Evolutionary conservation across 306 rosid genomes (phyloP), one percentile per base, ranked within the genome.

Genomic region (Citrullus mucosospermus): DNA sequence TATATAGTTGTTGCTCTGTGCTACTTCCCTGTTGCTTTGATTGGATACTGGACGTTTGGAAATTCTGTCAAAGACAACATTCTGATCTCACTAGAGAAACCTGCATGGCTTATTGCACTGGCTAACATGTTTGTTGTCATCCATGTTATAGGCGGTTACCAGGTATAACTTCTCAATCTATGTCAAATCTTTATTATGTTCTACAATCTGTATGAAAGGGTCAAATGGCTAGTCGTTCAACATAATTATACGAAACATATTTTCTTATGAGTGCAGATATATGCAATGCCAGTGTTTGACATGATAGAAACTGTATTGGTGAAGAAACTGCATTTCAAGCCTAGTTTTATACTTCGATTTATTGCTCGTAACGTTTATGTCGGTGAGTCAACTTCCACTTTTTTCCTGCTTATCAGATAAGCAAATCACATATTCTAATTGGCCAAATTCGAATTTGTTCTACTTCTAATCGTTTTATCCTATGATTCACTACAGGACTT

Each of bases 211-310:
- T 43, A 28, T 44, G 18, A 39, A 75, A 16, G 57, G 57, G n/a
- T 6, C 57, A 1, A 11, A 17, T 1, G 10, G 78, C 41, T 20
- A 9, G 18, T 1, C 18, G 25, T 11, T 17, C 7, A 10, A 34
- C 15, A 17, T 48, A 50, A 73, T 20, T 36, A 56, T 1, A 34
- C 44, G 34, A 76, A 57, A 57, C 10, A 3, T 50, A 57, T 34
- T 57, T 36, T 8, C 13, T 39, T 2, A 8, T 66, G 32, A 59
- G 28, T 83, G 83, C 65, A 93, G 97, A 84, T 93, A 30, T 93
- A 91, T 68, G 97, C 98, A 71, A 93, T 93, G 95, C 96, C 98
- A 0, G 98, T 93, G 69, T 93, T 93, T 79, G 98, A 93, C 85
- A 93, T 93, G 98, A 86, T 93, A 39, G 98, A 93, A 88, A 88